Base-by-base conservation (phyloP, 352 stramenopile genomes). In the Plasmopara halstedii region DNA sequence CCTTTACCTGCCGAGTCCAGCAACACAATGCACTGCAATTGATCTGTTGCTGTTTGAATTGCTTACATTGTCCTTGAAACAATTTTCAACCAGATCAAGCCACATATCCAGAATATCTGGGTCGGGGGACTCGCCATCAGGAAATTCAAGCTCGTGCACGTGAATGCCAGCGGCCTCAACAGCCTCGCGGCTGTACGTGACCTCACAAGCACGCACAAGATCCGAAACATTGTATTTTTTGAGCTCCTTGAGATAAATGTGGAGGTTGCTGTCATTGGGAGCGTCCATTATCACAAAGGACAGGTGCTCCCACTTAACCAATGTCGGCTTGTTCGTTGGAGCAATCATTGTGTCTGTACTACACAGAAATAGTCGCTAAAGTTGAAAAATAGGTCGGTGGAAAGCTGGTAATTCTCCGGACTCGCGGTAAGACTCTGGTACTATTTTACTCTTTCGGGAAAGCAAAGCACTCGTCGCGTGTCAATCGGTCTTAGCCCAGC, bases 271-370 rank as follows among this genome's bases (percentile, higher is more conserved):
- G 62, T 98, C 82, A 46, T 88, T 96, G 19, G 96, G 96, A 21
- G 94, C 88, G 67, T 99, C 96, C 89, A 98, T 98, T 58, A 99
- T 98, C 25, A 99, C 80, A 59, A 99, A 98, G 41, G 81, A 88
- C 56, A 99, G 69, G 50, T 93, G 68, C 53, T 91, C 75, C 67
- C 76, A 90, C 61, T 90, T 78, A 52, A 96, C 80, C 54, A 89
- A 63, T 39, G 80, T 89, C 39, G 80, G 80, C 62, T 92, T 92
- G 71, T 89, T 92, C 23, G 76, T 88, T 19, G 72, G 75, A 31
- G 77, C 74, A 52, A 87, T 91, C 80, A 91, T 89, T 44, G 33
- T 74, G 27, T 56, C 39, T 62, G 32, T 46, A 65, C 41, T 41
- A 40, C 48, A n/a, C n/a, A n/a, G n/a, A n/a, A n/a, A n/a, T n/a